phyloP scores from a whole-genome alignment of 2,329 filamentous ascomycete genomes.

The Periconia sp. region DNA sequence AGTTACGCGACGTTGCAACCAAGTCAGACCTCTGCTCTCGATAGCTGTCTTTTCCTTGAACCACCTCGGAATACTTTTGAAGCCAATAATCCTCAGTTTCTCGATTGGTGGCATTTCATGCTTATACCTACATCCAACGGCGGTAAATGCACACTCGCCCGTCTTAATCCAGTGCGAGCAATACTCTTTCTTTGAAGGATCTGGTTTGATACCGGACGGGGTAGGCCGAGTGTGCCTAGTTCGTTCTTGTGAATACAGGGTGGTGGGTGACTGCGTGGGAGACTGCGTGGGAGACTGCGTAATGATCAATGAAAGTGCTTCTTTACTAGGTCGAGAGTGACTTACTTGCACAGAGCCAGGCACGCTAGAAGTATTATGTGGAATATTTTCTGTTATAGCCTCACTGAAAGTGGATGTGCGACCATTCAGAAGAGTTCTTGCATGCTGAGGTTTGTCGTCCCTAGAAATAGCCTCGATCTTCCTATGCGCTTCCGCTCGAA shows the following conservation, averaged over 20 bases:
- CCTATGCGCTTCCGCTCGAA: constrained; percentile 7
- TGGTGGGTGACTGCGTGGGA: constrained; percentile 31
- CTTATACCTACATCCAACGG: constrained; percentile 87
- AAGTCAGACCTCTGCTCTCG: constrained; percentile 19
- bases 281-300: too few relatives aligned
- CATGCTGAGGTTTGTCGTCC: background rate
- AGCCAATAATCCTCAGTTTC: constrained; percentile 72
- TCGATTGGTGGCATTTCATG: constrained; percentile 84
- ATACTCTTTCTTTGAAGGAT: constrained; percentile 70
- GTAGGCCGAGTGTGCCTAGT: constrained; percentile 31
- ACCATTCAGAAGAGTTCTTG: too few relatives aligned
- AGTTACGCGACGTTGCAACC: constrained; percentile 30
- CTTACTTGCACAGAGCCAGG: too few relatives aligned
- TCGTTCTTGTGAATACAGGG: constrained; percentile 31
- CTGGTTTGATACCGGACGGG: constrained; percentile 48
- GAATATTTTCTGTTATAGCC: too few relatives aligned
- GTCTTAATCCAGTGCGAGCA: constrained; percentile 91
- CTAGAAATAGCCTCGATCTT: background rate
- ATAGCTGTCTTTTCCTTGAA: constrained; percentile 56
- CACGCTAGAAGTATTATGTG: too few relatives aligned
- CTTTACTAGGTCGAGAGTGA: too few relatives aligned
- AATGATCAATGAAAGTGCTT: too few relatives aligned
- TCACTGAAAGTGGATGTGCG: too few relatives aligned
- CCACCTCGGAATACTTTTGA: constrained; percentile 64
- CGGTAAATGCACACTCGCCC: constrained; percentile 82